Evolutionary conservation across 805 yeast species (phyloP).

Genomic region (Schwanniomyces occidentalis): DNA sequence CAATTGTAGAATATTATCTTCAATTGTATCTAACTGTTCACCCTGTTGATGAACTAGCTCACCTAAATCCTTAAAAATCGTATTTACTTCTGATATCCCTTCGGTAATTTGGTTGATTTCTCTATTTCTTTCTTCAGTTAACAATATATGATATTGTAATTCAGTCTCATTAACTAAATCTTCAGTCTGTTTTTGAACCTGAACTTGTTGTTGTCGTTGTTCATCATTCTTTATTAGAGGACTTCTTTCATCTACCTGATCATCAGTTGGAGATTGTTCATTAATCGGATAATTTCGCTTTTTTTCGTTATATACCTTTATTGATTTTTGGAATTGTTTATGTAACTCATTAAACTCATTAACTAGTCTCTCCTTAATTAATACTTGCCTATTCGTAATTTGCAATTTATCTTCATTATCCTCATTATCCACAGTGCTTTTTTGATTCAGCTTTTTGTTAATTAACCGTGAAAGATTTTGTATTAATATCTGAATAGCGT

Average conservation of each 20-base stretch:
- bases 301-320: constrained; percentile 51
- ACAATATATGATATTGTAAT: constrained; percentile 59
- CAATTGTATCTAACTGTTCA: constrained; percentile 78
- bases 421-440: constrained; percentile 4
- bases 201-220: constrained; percentile 27
- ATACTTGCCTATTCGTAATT: constrained; percentile 39
- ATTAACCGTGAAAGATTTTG: constrained; percentile 26
- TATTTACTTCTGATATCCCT: constrained; percentile 82
- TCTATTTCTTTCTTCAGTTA: constrained; percentile 70
- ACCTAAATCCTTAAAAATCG: constrained; percentile 81
- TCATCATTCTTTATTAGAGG: constrained; percentile 36
- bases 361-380: constrained; percentile 52
- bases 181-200: constrained; percentile 35
- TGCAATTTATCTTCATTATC: constrained; percentile 17
- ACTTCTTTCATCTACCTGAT: constrained; percentile 27
- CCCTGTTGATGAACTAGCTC: constrained; percentile 83
- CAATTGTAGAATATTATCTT: constrained; percentile 68
- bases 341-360: constrained; percentile 58
- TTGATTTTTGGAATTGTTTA: constrained; percentile 40
- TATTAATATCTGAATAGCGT: constrained; percentile 32
- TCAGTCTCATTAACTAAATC: constrained; percentile 47
- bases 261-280: not conserved
- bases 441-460: constrained; percentile 26
- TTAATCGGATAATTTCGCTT: constrained; percentile 26
- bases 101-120: constrained; percentile 72